Evolutionary conservation across 2,329 filamentous ascomycete species (phyloP), one percentile per base, ranked within the genome.

Genomic region (Tolypocladium ovalisporum): DNA sequence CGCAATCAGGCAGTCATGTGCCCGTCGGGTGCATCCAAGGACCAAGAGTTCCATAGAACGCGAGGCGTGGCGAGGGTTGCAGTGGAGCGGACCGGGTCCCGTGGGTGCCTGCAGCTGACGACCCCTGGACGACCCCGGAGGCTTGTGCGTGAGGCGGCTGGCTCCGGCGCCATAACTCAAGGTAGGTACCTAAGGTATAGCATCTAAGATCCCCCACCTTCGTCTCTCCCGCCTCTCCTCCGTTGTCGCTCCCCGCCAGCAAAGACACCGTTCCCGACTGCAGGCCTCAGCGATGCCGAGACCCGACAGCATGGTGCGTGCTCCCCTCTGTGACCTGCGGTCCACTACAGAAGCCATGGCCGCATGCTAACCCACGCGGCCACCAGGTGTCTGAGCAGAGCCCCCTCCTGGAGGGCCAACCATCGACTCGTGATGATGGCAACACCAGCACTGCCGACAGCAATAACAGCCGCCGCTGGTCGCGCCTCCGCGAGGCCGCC

Each of bases 401-500:
- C 54, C 77, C 77, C 58, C 74, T 79, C 60, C 69, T 79, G 55
- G 63, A 67, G 29, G 68, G 65, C 65, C 66, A 66, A 59, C 65
- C 64, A 13, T 34, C 58, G 62, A 70, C 55, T 52, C 9, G 56
- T 32, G 47, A 58, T 10, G 40, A 59, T 52, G 54, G 55, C 55
- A n/a, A 44, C 57, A 19, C 54, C 51, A 58, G 34, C 54, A 58
- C 54, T 40, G 60, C 27, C 36, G 13, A 4, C n/a, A 24, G 13
- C 37, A 63, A 58, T 55, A 66, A 63, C 39, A 40, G 60, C 39
- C 56, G 58, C 12, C 67, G 73, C 52, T 65, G 70, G 47, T 68
- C 68, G 59, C 81, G 82, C 70, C 70, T 81, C 57, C 83, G 88
- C 60, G 90, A 97, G 69, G 71, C 89, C 55, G 81, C 86, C 29